Base-by-base conservation (phyloP, 1,284 basidiomycete species). In the Athelia psychrophila region DNA sequence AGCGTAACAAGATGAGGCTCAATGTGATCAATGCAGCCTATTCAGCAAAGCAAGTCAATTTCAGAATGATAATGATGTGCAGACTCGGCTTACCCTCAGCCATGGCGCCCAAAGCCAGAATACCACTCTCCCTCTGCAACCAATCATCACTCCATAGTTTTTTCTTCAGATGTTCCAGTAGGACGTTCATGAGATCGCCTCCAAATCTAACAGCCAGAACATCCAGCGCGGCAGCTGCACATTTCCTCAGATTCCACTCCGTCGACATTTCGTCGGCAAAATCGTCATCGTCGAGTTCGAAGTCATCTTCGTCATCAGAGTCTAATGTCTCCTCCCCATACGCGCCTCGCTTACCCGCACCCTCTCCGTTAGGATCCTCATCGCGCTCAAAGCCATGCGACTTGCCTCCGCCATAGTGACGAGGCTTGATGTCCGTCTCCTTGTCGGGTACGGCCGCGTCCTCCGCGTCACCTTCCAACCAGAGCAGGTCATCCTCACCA, bases 211-310 rank as follows among this genome's bases (percentile, higher is more conserved):
- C 93, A 1, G 95, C 95, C 58, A 99, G 84, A 18, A 99, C 96
- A 68, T 99, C 97, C 53, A 99, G 78, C 2, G 97, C 97, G 0
- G 97, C 97, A 0, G 97, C 97, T 2, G 94, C 94, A 67, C 97
- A 99, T 74, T 99, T 99, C 58, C 97, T 83, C 57, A 99, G 76
- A 71, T 99, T 99, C 97, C 97, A 99, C 68, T 98, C 95, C 9
- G 94, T 95, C n/a, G 91, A 88, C 75, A 92, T 91, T 64, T 98
- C 96, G 57, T 99, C 96, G 9, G 95, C 94, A 60, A 95, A 94
- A 55, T 95, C 93, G 36, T 95, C 91, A 52, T 92, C 90, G 56
- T 96, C 91, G 48, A 90, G 80, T 59, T 93, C 84, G 53, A 94
- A 88, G 54, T 94, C 88, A 19, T 88, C 86, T 9, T 95, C 91